Conservation (phyloP, 2,329 filamentous ascomycete genomes). For the Fusarium graminum region DNA sequence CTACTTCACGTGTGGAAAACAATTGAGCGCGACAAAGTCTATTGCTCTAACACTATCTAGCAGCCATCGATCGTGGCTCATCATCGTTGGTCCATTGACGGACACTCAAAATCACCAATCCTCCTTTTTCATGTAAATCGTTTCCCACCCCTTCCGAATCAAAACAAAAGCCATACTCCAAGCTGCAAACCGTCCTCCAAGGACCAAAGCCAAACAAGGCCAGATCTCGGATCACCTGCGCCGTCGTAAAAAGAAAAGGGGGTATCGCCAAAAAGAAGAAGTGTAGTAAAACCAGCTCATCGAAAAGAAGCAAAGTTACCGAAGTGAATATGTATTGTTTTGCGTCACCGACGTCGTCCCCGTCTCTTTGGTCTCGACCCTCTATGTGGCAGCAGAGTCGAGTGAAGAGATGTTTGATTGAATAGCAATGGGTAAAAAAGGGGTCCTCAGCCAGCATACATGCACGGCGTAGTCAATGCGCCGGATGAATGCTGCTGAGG, state of each 20-base stretch:
- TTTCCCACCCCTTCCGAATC: constrained; percentile 48
- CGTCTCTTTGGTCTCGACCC: constrained; percentile 42
- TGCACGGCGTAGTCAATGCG: constrained; percentile 51
- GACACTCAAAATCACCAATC: constrained; percentile 46
- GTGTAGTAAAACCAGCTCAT: constrained; percentile 48
- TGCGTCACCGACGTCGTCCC: constrained; percentile 45
- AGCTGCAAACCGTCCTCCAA: constrained; percentile 49
- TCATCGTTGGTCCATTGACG: constrained; percentile 40
- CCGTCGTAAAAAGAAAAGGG: constrained; percentile 48
- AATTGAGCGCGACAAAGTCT: constrained; percentile 36
- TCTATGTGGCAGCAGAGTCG: constrained; percentile 44
- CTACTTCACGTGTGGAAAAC: neutral
- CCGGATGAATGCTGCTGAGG: constrained; percentile 40
- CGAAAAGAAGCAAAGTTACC: constrained; percentile 43
- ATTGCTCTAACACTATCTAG: constrained; percentile 48
- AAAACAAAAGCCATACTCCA: constrained; percentile 50
- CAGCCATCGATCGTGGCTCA: constrained; percentile 40
- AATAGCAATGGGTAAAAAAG: constrained; percentile 39
- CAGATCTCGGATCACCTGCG: constrained; percentile 39
- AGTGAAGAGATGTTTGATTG: constrained; percentile 46
- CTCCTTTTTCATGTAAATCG: constrained; percentile 45
- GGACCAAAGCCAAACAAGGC: constrained; percentile 6
- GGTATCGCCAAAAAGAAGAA: constrained; percentile 54
- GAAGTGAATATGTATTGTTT: constrained; percentile 46
- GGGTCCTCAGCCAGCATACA: constrained; percentile 43